Base-by-base conservation (phyloP, 2,329 filamentous ascomycete genomes). In the Aspergillus bombycis region DNA sequence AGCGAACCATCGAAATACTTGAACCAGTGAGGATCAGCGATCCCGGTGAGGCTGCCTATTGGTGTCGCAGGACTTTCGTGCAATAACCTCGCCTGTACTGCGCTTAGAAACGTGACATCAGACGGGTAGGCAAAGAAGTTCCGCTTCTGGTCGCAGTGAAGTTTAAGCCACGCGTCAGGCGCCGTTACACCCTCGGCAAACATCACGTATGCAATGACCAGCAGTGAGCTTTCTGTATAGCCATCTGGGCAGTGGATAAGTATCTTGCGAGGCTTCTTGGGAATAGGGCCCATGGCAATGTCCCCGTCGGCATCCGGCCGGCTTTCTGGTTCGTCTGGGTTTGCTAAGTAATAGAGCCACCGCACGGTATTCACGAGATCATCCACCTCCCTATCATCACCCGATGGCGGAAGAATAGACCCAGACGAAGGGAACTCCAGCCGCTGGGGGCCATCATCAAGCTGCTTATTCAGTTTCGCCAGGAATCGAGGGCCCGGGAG, bases 71-170 rank as follows among this genome's bases (percentile, higher is more conserved):
- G 78, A 43, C 78, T 79, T 64, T 77, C 77, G 53, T 75, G 92
- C 26, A 97, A 82, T 16, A 98, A 83, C 16, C 91, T 89, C 23
- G 88, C 86, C 63, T 94, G 89, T 43, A 97, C 90, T 5, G 87
- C 86, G 1, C 86, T 89, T n/a, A 98, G 80, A 12, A 97, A 84
- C 4, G 90, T 87, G 21, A 97, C 93, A 74, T 99, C 95, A 0
- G 92, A 92, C 1, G 92, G 91, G 70, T 98, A 98, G 0, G 95
- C 93, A 74, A 99, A 99, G 81, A 98, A 97, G 74, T 99, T 98
- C 64, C 95, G 91, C 61, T 87, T 84, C 76, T 91, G 92, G 14
- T 88, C 85, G 12, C 89, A 89, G 75, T 99, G 95, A 56, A 99
- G 82, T 63, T 88, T 85, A 11, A 98, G 83, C 94, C 94, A 98